A percentile compares a stretch with the other conserved stretches of the same genome.
These are phyloP conservation scores for Nicotiana paniculata DNA, from an alignment of 257 asterid genomes.

Conservation along the genomic window DNA sequence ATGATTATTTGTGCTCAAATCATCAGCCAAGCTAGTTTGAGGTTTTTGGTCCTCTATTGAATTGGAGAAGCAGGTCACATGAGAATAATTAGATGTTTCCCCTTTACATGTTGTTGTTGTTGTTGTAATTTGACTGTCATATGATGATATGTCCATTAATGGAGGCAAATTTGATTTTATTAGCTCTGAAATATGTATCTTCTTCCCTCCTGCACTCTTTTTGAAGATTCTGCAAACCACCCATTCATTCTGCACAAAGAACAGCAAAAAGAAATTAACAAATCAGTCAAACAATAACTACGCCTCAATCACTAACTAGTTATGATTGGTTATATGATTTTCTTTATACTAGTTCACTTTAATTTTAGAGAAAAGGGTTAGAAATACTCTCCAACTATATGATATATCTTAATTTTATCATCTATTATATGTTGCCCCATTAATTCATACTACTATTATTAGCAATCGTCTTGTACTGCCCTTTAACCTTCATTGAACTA, in stretches of 20 bases:
- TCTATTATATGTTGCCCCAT: too few relatives aligned
- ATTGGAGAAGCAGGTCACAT: slow-evolving; percentile 63
- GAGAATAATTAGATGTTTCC: slow-evolving; percentile 11
- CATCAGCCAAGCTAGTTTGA: slow-evolving; percentile 15
- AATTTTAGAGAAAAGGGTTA: background rate
- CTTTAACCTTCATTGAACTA: background rate
- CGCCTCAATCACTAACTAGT: background rate
- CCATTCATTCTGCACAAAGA: slow-evolving; percentile 63
- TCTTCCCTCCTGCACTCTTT: slow-evolving; percentile 60
- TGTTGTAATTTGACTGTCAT: slow-evolving; percentile 19
- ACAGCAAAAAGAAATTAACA: background rate
- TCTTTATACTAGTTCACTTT: background rate
- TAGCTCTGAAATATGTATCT: slow-evolving; percentile 48
- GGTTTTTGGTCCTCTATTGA: slow-evolving; percentile 33
- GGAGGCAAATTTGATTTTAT: slow-evolving; percentile 39
- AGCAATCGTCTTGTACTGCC: background rate
- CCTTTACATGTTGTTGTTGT: slow-evolving; percentile 10
- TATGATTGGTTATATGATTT: background rate
- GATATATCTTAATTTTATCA: too few relatives aligned
- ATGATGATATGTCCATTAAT: slow-evolving; percentile 32
- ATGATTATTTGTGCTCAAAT: slow-evolving; percentile 15
- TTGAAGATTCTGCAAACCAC: slow-evolving; percentile 68
- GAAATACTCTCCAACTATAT: background rate
- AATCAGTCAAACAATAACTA: background rate
- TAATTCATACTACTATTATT: background rate